phyloP scores from a whole-genome alignment of 805 yeast genomes.

The Wickerhamiella hasegawae region DNA sequence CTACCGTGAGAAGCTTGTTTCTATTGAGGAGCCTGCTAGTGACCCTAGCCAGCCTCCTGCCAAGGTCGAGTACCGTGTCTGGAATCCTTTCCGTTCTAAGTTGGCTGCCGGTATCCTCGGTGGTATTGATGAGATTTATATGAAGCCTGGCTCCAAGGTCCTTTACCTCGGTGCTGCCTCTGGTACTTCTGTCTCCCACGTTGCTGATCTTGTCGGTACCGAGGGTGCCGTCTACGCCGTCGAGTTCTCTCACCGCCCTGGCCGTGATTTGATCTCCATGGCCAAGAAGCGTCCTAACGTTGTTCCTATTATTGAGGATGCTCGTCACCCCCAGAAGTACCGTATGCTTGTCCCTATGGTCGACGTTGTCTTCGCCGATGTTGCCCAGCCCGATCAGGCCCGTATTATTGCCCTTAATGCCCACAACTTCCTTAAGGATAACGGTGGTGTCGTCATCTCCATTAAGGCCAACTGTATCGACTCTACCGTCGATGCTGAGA shows the following conservation, averaged over 20 bases:
- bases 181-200: slow-evolving; percentile 98
- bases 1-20: slow-evolving; percentile 93
- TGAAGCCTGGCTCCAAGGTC: slow-evolving; percentile 96
- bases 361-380: slow-evolving; percentile 97
- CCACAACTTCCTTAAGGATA: slow-evolving; percentile 94
- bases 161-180: slow-evolving; percentile 98
- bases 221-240: slow-evolving; percentile 98
- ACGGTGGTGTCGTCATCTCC: slow-evolving; percentile 96
- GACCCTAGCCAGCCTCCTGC: slow-evolving; percentile 55
- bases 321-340: slow-evolving; percentile 99
- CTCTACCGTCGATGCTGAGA: slow-evolving; percentile 98
- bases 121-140: slow-evolving; percentile 94
- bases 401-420: slow-evolving; percentile 98
- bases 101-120: slow-evolving; percentile 99
- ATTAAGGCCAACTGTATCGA: slow-evolving; percentile 99
- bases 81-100: slow-evolving; percentile 99
- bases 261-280: slow-evolving; percentile 97
- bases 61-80: slow-evolving; percentile 96
- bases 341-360: slow-evolving; percentile 99
- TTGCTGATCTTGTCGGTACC: slow-evolving; percentile 96
- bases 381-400: slow-evolving; percentile 99
- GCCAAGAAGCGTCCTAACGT: slow-evolving; percentile 99
- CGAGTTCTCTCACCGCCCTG: slow-evolving; percentile 99
- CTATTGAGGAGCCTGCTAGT: slow-evolving; percentile 82
- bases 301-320: slow-evolving; percentile 97